A percentile compares a stretch with the other conserved stretches of the same genome.
phyloP scores from a whole-genome alignment of 768 basidiomycete genomes.

The Solioccasus polychromus region DNA sequence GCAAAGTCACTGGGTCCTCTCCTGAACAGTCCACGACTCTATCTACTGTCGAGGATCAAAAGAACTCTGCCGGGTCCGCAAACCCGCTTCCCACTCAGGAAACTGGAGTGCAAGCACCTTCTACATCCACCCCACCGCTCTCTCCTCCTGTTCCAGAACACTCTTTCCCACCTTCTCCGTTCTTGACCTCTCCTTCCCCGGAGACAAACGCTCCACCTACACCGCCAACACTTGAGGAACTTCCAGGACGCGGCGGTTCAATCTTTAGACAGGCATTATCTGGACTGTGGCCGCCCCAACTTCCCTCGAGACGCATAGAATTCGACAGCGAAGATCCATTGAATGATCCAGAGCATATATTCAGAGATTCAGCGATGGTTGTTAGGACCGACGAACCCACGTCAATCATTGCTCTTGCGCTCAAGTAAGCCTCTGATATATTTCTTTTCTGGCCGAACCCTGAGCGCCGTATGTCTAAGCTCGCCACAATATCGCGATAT shows the following conservation, averaged over 20 bases:
- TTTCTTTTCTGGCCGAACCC: not conserved
- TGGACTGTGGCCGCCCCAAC: conserved; percentile 71
- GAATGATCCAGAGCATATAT: conserved; percentile 87
- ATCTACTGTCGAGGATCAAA: conserved; percentile 16
- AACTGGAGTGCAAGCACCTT: conserved; percentile 4
- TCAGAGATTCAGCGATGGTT: conserved; percentile 91
- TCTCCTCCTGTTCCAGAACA: conserved; percentile 24
- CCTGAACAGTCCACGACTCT: conserved; percentile 33
- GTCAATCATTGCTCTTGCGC: conserved; percentile 92
- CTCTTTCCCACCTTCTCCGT: conserved; percentile 57
- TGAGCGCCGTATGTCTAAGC: conserved; percentile 35
- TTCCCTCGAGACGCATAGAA: conserved; percentile 51
- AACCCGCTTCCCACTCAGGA: conserved; percentile 31
- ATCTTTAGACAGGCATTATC: conserved; percentile 63
- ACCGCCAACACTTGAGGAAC: conserved; percentile 50
- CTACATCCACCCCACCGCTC: conserved; percentile 23
- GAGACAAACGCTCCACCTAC: conserved; percentile 40
- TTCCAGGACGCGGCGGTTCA: conserved; percentile 54
- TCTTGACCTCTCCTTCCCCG: conserved; percentile 36
- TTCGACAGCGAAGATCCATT: conserved; percentile 65
- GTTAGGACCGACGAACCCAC: conserved; percentile 97
- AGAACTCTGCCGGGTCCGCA: conserved; percentile 1
- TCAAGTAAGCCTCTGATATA: conserved; percentile 58
- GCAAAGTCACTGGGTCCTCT: conserved; percentile 28
- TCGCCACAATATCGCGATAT: conserved; percentile 82